phyloP scores from a whole-genome alignment of 352 stramenopile genomes.

The Pythium dissimile region DNA sequence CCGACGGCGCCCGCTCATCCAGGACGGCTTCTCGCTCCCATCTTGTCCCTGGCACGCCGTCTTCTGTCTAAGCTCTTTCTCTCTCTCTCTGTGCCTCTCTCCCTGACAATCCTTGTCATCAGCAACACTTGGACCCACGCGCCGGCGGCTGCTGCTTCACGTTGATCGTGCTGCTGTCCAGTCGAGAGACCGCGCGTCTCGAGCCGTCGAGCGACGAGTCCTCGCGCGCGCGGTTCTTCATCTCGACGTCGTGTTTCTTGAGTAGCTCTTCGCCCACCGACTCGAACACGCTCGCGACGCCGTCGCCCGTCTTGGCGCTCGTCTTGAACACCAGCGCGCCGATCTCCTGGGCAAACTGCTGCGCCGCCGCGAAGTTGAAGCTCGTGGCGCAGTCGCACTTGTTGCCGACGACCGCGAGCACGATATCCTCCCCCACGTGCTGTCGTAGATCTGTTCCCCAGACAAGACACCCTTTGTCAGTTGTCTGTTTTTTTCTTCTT shows the following conservation, averaged over 20 bases:
- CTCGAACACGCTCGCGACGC: constrained; percentile 74
- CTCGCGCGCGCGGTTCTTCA: constrained; percentile 42
- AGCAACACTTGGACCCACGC: constrained; percentile 14
- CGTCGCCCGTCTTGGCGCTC: constrained; percentile 79
- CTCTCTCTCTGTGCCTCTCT: neutral
- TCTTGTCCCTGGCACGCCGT: neutral
- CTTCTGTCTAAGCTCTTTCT: neutral
- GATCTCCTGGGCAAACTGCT: constrained; percentile 75
- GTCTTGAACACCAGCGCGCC: constrained; percentile 80
- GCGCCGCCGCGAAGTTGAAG: constrained; percentile 69
- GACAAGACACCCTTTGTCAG: neutral
- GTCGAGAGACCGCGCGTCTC: constrained; percentile 2
- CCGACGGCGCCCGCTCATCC: neutral
- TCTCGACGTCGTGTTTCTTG: constrained; percentile 76
- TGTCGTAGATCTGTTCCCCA: constrained; percentile 53
- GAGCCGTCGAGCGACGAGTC: constrained; percentile 24
- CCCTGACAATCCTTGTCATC: neutral
- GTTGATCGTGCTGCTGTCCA: constrained; percentile 12
- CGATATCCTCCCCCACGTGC: constrained; percentile 75
- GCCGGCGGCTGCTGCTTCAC: neutral
- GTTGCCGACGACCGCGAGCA: constrained; percentile 81
- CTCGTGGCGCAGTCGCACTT: constrained; percentile 67
- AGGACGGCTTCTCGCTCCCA: neutral
- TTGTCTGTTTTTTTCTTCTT: neutral
- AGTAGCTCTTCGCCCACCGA: constrained; percentile 64